Base-by-base conservation (phyloP, 148 eudicot genomes). In the Amaranthus palmeri region DNA sequence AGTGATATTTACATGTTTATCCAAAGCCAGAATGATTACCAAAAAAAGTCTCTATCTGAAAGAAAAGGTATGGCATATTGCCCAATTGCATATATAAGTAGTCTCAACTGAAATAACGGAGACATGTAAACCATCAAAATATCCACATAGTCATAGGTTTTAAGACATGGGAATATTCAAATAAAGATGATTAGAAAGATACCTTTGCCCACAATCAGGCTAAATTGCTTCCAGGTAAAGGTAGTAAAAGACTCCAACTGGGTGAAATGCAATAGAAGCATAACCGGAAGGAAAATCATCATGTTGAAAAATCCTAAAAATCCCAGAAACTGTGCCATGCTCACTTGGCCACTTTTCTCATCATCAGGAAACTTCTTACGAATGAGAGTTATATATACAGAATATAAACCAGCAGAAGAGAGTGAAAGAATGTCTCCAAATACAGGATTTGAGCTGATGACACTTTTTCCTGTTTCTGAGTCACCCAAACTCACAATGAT, bases 301-400 rank as follows among this genome's bases (percentile, higher is more conserved):
- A 87, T 63, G 86, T 96, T 96, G 81, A 88, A 96, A 55, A 92
- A 77, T 45, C 99, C 97, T 43, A 96, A 76, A 73, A 76, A 96
- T 52, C 99, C 99, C 54, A 96, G 92, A 76, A 96, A 88, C 83
- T 92, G 99, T 13, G 96, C 93, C 97, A 90, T 92, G 74, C 99
- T 92, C 73, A 80, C 92, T 56, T 73, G 83, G 71, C 92, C 99
- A 72, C 81, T 82, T 79, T 79, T 81, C 72, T 88, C 92, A 56
- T 92, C 96, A 55, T 88, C 90, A 75, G 96, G 97, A 71, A 96
- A 73, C 71, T 85, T 83, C 67, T 82, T 85, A 73, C 97, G 95
- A 36, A 96, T 90, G 9, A 96, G 91, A 6, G 97, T 96, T 10
- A 92, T 83, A 81, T 96, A 96, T 44, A 88, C 88, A 72, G 96